These are phyloP conservation scores for Striga hermonthica DNA, from an alignment of 305 asterid genomes.

Conservation along the genomic window DNA sequence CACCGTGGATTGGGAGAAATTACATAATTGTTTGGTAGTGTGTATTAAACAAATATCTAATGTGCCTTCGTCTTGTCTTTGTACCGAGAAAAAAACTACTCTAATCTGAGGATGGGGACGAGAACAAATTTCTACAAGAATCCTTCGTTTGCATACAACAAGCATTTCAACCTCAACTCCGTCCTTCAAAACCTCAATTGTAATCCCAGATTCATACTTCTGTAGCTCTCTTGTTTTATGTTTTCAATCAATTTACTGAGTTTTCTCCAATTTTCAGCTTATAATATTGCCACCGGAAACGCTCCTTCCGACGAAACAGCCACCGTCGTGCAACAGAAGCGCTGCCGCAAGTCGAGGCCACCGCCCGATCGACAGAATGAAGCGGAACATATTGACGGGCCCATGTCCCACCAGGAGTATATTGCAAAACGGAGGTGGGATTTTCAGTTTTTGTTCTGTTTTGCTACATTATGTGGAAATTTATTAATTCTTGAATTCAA, in stretches of 20 bases:
- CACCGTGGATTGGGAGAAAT: too few species aligned
- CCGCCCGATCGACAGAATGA: conserved; percentile 31
- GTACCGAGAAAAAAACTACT: too few species aligned
- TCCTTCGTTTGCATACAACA: conserved; percentile 68
- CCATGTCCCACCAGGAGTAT: conserved; percentile 79
- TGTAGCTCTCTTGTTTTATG: not conserved
- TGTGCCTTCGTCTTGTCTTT: too few species aligned
- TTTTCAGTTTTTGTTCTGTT: conserved; percentile 7
- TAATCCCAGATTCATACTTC: conserved; percentile 26
- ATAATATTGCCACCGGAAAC: conserved; percentile 62
- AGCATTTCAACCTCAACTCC: conserved; percentile 65
- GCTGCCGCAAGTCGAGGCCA: conserved; percentile 41
- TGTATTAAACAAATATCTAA: too few species aligned
- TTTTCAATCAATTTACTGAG: not conserved
- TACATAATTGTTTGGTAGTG: too few species aligned
- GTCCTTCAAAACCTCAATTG: conserved; percentile 77
- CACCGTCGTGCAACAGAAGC: conserved; percentile 42
- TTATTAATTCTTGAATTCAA: not conserved
- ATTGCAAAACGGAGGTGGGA: conserved; percentile 61
- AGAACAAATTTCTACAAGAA: conserved; percentile 71
- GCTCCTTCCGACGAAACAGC: conserved; percentile 34
- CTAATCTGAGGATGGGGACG: conserved; percentile 43
- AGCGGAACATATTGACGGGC: conserved; percentile 43
- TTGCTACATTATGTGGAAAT: not conserved
- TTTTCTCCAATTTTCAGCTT: conserved; percentile 44